A percentile compares a stretch with the other conserved stretches of the same genome.
phyloP scores from a whole-genome alignment of 164 flowering plant species.

The Kingdonia uniflora region DNA sequence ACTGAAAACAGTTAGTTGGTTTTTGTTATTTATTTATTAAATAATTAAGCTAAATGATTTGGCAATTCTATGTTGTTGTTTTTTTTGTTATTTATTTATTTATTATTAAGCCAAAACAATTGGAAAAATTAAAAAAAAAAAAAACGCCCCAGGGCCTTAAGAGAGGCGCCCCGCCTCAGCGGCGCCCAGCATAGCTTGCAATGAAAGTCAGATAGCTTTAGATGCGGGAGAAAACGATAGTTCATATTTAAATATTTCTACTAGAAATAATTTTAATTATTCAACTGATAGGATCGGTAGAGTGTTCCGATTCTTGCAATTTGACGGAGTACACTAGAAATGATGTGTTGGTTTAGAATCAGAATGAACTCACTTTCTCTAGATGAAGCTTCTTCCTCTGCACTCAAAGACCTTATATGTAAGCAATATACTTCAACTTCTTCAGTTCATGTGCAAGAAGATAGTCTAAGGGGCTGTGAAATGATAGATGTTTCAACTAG shows the following conservation, averaged over 20 bases:
- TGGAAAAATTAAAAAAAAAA: no score
- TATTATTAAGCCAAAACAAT: no score
- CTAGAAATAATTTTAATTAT: slow-evolving; percentile 16
- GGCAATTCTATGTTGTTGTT: no score
- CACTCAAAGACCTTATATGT: slow-evolving; percentile 13
- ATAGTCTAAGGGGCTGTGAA: slow-evolving; percentile 14
- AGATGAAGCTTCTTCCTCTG: slow-evolving; percentile 10
- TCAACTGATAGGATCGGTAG: slow-evolving; percentile 8
- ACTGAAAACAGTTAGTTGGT: no score
- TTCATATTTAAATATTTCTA: slow-evolving; percentile 11
- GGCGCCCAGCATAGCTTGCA: no score
- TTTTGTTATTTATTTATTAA: no score
- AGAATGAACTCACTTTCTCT: slow-evolving; percentile 10
- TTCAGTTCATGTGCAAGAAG: slow-evolving; percentile 14
- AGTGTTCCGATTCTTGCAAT: slow-evolving; percentile 9
- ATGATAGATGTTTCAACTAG: slow-evolving; percentile 9
- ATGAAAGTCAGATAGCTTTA: no score
- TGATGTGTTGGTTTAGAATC: slow-evolving; percentile 14
- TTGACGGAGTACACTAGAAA: slow-evolving; percentile 13
- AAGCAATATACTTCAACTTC: slow-evolving; percentile 10
- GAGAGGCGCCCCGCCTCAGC: no score
- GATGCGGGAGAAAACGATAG: slow-evolving; percentile 10
- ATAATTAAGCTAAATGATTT: no score
- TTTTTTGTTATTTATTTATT: no score
- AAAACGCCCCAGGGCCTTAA: no score